A percentile compares a stretch with the other conserved stretches of the same genome.
Conservation (phyloP, 805 yeast species). For the Peterozyma xylosa region DNA sequence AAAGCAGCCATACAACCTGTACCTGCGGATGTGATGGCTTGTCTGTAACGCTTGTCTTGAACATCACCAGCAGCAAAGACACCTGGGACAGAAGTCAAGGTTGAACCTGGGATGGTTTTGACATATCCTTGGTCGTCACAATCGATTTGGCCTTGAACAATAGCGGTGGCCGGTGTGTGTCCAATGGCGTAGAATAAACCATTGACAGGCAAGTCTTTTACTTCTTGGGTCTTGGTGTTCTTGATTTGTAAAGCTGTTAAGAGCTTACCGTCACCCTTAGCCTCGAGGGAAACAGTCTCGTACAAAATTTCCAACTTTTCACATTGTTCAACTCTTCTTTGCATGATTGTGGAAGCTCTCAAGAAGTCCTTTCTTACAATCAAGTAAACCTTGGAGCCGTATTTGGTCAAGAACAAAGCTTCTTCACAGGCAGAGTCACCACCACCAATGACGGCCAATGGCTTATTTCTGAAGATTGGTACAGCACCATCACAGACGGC, state of each 20-base stretch:
- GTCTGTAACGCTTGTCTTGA: conserved; percentile 94
- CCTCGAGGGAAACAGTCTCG: conserved; percentile 80
- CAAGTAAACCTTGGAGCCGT: conserved; percentile 91
- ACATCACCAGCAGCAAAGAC: conserved; percentile 99
- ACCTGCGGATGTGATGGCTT: conserved; percentile 99
- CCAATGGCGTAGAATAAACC: conserved; percentile 98
- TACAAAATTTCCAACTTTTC: conserved; percentile 87
- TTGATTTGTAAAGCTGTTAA: conserved; percentile 57
- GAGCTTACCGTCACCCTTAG: conserved; percentile 89
- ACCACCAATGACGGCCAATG: conserved; percentile 96
- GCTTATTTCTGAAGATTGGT: conserved; percentile 96
- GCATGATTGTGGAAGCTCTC: conserved; percentile 97
- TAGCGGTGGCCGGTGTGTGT: conserved; percentile 88
- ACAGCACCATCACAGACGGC: conserved; percentile 99
- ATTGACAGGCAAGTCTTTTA: conserved; percentile 63
- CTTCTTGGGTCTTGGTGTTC: conserved; percentile 67
- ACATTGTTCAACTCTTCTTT: conserved; percentile 77
- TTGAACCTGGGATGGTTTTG: conserved; percentile 81
- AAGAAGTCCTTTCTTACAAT: conserved; percentile 90
- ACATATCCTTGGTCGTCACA: conserved; percentile 87
- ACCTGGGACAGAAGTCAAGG: conserved; percentile 81
- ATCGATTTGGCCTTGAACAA: conserved; percentile 71
- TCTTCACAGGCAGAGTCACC: conserved; percentile 99
- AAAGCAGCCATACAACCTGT: conserved; percentile 99
- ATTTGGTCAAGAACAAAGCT: conserved; percentile 93